These are phyloP conservation scores for Magnolia kwangsiensis DNA, from an alignment of 164 flowering plant species.

Conservation along the genomic window DNA sequence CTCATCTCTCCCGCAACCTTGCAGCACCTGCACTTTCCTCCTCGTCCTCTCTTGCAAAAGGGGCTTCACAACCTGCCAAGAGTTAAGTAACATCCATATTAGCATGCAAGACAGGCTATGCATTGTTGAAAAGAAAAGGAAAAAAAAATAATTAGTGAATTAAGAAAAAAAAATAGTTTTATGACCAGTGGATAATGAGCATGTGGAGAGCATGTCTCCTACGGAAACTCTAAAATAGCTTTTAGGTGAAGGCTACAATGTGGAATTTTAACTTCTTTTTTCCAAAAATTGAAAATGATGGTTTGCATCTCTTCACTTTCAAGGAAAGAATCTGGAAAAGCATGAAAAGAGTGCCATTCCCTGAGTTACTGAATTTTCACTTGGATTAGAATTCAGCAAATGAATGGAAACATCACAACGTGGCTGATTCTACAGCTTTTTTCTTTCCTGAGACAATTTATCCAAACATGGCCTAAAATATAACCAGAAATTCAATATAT, in stretches of 20 bases:
- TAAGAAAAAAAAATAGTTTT: not conserved
- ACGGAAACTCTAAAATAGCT: not conserved
- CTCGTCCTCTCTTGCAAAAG: conserved; percentile 95
- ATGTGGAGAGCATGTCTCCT: not conserved
- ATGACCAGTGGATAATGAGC: not conserved
- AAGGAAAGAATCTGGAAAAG: not conserved
- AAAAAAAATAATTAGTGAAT: not conserved
- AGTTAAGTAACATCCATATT: not conserved
- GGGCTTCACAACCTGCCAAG: conserved; percentile 80
- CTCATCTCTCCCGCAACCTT: conserved; percentile 79
- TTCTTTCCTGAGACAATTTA: not conserved
- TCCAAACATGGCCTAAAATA: not conserved
- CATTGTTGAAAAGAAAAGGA: not conserved
- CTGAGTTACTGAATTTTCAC: not conserved
- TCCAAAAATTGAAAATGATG: not conserved
- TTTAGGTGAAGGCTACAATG: not conserved
- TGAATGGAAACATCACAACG: not conserved
- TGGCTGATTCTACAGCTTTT: not conserved
- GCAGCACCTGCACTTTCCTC: conserved; percentile 85
- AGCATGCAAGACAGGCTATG: not conserved
- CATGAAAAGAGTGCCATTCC: not conserved
- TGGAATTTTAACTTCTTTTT: not conserved
- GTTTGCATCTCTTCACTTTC: not conserved
- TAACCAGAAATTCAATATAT: not conserved
- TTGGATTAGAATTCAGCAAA: no score